Evolutionary conservation across 164 flowering plant species (phyloP), one percentile per base, ranked within the genome.

Genomic region (Houttuynia cordata): DNA sequence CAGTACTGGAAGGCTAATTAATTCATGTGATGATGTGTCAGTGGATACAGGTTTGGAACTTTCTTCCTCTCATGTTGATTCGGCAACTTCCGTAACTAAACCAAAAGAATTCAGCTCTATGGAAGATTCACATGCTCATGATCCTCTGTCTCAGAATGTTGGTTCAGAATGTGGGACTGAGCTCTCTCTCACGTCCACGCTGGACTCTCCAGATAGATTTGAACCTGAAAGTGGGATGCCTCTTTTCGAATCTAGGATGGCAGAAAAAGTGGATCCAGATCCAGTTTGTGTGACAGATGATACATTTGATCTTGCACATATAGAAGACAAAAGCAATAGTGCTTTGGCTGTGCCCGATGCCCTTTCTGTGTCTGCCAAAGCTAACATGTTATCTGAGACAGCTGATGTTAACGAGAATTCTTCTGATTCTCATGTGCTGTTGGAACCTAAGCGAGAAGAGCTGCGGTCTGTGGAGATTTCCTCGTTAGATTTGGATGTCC

Each of bases 131-230:
- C 61, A 62, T 20, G 57, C 77, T 45, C 63, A 60, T 64, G 59
- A 63, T 57, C 30, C 76, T 56, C 71, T 74, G 61, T 58, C 65
- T 71, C 80, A 70, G 39, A 61, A 69, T 66, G 86, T 76, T 72
- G 83, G 78, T 65, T 91, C 95, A 42, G 98, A 92, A 61, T 85
- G 84, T 72, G 89, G 88, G 25, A 85, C 87, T 64, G 88, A 85
- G 67, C 85, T 87, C 69, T 87, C 95, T 61, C 59, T 90, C 57
- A 21, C 97, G 69, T 87, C 92, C 15, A 81, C 97, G 65, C 91
- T 87, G 58, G 96, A 89, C 76, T 83, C 91, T 51, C 87, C 87
- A 15, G 87, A 83, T 66, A 70, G 62, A 70, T 78, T 69, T 23
- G 90, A 88, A 47, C 63, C 58, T 51, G 64, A 52, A 55, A 63